These are phyloP conservation scores for Narthecium ossifragum DNA, from an alignment of 106 monocot genomes.

Conservation along the genomic window DNA sequence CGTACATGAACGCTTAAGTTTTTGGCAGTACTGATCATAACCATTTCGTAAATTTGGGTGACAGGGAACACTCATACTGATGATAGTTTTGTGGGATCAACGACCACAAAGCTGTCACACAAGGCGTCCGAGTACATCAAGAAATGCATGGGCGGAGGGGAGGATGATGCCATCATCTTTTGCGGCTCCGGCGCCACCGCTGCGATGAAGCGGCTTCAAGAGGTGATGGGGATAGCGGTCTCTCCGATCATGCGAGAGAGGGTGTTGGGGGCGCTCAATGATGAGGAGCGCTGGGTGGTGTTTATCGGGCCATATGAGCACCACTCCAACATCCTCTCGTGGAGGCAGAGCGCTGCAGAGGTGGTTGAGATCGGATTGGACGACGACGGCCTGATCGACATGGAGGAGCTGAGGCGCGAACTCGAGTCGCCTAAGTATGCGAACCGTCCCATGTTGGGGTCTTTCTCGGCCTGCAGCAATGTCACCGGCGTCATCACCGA, in stretches of 20 bases:
- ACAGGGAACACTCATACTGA: constrained; percentile 44
- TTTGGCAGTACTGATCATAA: not conserved
- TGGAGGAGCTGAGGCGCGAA: constrained; percentile 13
- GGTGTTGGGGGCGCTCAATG: constrained; percentile 3
- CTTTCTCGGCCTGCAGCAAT: constrained; percentile 60
- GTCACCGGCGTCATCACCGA: constrained; percentile 44
- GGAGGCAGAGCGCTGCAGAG: constrained; percentile 43
- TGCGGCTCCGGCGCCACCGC: constrained; percentile 47
- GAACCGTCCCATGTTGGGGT: constrained; percentile 41
- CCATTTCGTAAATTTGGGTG: no score
- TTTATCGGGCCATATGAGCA: constrained; percentile 54
- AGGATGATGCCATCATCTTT: constrained; percentile 26
- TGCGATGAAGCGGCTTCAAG: constrained; percentile 40
- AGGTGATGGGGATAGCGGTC: constrained; percentile 43
- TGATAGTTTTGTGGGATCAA: constrained; percentile 36
- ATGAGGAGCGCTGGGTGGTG: constrained; percentile 49
- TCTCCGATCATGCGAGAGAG: constrained; percentile 15
- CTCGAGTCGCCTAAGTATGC: constrained; percentile 6
- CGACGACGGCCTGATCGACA: constrained; percentile 24
- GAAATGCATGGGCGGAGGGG: constrained; percentile 26
- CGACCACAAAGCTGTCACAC: constrained; percentile 18
- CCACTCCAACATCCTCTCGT: constrained; percentile 55
- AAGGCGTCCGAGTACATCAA: constrained; percentile 39
- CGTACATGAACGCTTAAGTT: not conserved
- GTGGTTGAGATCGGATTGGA: constrained; percentile 45